These are phyloP conservation scores for Parietichytrium sp. DNA, from an alignment of 108 stramenopile species.

Conservation along the genomic window DNA sequence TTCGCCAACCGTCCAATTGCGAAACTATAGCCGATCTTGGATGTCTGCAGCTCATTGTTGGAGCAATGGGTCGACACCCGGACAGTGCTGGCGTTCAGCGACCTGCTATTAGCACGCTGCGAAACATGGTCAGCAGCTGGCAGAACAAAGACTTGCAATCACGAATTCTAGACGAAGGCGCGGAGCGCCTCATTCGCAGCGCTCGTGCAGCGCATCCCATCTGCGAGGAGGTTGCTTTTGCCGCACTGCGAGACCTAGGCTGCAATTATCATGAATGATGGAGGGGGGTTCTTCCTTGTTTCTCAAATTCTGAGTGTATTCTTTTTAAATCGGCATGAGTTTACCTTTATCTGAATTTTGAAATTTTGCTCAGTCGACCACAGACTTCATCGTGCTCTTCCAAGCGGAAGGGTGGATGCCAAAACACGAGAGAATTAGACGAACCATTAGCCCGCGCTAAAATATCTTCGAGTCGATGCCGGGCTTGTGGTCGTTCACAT, in stretches of 20 bases:
- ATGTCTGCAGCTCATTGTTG: slow-evolving; percentile 20
- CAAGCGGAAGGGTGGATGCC: no score
- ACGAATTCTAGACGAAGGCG: not conserved
- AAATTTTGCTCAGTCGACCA: no score
- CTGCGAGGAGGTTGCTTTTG: slow-evolving; percentile 27
- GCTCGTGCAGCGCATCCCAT: not conserved
- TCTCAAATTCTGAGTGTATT: no score
- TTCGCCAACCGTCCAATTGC: slow-evolving; percentile 1
- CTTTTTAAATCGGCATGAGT: no score
- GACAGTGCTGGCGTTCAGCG: not conserved
- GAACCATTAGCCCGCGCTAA: no score
- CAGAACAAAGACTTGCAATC: slow-evolving; percentile 11
- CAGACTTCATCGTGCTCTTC: no score
- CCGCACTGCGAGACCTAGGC: slow-evolving; percentile 20
- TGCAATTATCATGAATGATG: not conserved
- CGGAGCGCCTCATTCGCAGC: slow-evolving; percentile 20
- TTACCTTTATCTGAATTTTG: no score
- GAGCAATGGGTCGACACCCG: not conserved
- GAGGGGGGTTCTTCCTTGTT: no score
- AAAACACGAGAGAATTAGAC: no score
- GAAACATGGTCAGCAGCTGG: slow-evolving; percentile 36
- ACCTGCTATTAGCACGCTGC: not conserved
- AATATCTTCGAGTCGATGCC: no score
- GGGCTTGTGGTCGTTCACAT: no score
- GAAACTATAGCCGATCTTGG: slow-evolving; percentile 13